Evolutionary conservation across 352 stramenopile genomes (phyloP).

Genomic region (Phytophthora melonis): DNA sequence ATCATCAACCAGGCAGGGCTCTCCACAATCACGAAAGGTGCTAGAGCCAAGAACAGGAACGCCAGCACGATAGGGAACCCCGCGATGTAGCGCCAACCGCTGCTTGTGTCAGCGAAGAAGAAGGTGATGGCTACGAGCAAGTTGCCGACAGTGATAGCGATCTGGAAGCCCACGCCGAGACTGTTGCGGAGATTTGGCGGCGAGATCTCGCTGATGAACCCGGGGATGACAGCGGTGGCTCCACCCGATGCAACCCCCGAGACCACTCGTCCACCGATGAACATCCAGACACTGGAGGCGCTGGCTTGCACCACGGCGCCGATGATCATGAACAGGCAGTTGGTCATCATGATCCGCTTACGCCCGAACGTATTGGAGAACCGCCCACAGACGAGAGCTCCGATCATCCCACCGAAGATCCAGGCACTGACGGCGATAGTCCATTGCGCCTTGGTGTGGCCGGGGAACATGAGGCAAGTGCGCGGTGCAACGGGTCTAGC

Average conservation of each 20-base stretch:
- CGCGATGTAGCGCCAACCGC: neutral
- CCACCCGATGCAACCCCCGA: neutral
- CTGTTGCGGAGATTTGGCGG: neutral
- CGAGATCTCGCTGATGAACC: neutral
- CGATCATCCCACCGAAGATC: neutral
- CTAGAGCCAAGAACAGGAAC: neutral
- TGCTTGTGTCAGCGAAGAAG: constrained; percentile 1
- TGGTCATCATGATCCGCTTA: neutral
- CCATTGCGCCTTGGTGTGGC: neutral
- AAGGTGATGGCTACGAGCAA: neutral
- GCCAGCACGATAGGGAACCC: neutral
- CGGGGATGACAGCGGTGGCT: neutral
- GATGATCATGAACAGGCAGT: neutral
- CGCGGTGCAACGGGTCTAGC: neutral
- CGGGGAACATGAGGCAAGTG: neutral
- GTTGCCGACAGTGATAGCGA: neutral
- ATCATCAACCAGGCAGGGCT: neutral
- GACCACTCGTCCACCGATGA: neutral
- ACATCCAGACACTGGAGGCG: neutral
- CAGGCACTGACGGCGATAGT: neutral
- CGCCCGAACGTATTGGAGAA: neutral
- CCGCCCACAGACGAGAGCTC: neutral
- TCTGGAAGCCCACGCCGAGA: neutral
- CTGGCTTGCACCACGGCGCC: neutral
- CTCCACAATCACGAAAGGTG: neutral